A percentile compares a stretch with the other conserved stretches of the same genome.
Conservation (phyloP, 768 basidiomycete species). For the Kwoniella dendrophila region DNA sequence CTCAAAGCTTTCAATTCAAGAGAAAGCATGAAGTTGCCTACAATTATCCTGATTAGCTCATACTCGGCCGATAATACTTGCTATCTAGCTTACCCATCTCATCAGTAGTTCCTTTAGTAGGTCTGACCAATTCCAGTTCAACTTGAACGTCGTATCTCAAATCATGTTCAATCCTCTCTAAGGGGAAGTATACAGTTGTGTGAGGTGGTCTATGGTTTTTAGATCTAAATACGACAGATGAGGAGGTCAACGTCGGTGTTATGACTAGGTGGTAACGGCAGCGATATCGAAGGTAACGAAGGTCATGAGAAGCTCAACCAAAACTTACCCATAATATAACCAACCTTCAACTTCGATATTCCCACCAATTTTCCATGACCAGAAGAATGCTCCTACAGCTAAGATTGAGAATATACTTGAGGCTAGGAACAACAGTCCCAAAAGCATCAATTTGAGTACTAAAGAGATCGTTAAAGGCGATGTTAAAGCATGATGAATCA, state of each 20-base stretch:
- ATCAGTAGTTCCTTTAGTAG: slow-evolving; percentile 29
- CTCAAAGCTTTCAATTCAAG: slow-evolving; percentile 41
- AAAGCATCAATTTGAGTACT: slow-evolving; percentile 40
- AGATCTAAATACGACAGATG: too few relatives aligned
- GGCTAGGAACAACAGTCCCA: slow-evolving; percentile 36
- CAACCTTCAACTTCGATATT: slow-evolving; percentile 52
- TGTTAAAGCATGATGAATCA: slow-evolving; percentile 42
- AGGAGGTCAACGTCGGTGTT: too few relatives aligned
- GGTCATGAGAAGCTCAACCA: neutral
- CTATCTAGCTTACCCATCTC: slow-evolving; percentile 37
- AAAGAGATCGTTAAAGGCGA: slow-evolving; percentile 50
- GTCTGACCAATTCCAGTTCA: slow-evolving; percentile 54
- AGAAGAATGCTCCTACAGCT: slow-evolving; percentile 52
- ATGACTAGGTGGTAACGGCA: too few relatives aligned
- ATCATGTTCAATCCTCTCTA: slow-evolving; percentile 44
- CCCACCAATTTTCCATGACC: slow-evolving; percentile 47
- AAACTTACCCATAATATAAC: slow-evolving; percentile 52
- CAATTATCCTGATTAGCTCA: neutral
- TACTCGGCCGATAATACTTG: neutral
- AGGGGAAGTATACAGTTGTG: slow-evolving; percentile 37
- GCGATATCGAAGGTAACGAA: neutral
- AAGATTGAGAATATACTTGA: slow-evolving; percentile 48
- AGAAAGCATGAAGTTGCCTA: slow-evolving; percentile 55
- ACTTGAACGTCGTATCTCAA: slow-evolving; percentile 53
- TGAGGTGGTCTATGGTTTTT: slow-evolving; percentile 48